Evolutionary conservation across 805 yeast genomes (phyloP), one percentile per base, ranked within the genome.

Genomic region (Brettanomyces sp.): DNA sequence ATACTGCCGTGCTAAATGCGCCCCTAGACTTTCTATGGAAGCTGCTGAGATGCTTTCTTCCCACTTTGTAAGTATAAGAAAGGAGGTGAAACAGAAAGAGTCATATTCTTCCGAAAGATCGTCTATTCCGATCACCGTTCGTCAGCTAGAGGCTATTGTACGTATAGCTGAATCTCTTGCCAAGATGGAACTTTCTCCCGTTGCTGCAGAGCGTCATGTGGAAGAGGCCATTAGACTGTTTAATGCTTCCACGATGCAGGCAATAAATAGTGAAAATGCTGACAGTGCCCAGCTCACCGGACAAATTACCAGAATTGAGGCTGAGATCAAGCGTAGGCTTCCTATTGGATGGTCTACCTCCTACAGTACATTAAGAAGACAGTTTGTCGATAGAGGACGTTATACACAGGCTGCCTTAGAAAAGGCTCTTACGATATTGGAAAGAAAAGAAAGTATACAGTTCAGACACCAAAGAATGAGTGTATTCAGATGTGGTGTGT

Each of bases 291-390:
- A 80, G 47, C 68, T 82, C 48, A 74, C 79, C 41, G 75, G 76
- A 36, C 93, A 90, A 58, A 88, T 91, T 41, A 75, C 78, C 52
- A 74, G 73, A 56, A 86, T 93, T 45, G 96, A 90, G 59, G 80
- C 76, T 42, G 95, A 88, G 62, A 74, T 93, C 54, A 80, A 88
- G 63, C 80, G 93, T 65, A 79, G 98, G 63, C 73, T 93, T 52
- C 97, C 98, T 13, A 82, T 93, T 51, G 99, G 99, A 21, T 93
- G 96, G 90, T 85, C 95, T 35, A 89, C 98, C 0, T 81, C 91
- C 14, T 86, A 87, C 62, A 79, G 77, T 52, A 88, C 95, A 4
- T 72, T 93, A 47, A 76, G 86, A 56, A 77, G 83, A 49, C 96
- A 91, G 66, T 85, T 90, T 62, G 86, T 85, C 18, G 82, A 75